These are phyloP conservation scores for Russula abietina DNA, from an alignment of 768 basidiomycete species.

Conservation along the genomic window DNA sequence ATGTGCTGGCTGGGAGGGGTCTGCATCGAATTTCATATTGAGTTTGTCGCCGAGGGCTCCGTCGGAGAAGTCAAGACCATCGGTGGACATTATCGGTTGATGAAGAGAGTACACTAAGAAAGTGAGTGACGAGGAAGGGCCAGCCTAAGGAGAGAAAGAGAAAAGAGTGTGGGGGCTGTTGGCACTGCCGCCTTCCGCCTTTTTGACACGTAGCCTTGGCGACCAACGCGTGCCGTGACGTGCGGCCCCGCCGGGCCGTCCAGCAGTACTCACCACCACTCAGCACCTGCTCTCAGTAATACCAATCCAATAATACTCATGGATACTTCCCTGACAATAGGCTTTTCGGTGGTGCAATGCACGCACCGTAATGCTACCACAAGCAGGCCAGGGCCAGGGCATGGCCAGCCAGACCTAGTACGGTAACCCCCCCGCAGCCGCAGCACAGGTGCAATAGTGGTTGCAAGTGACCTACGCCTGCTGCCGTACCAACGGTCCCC, in stretches of 20 bases:
- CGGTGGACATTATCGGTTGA: slow-evolving; percentile 1
- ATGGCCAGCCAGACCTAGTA: neutral
- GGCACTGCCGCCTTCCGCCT: too few species aligned
- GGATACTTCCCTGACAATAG: too few species aligned
- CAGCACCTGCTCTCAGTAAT: too few species aligned
- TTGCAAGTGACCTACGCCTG: neutral
- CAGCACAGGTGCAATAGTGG: neutral
- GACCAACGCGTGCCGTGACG: neutral
- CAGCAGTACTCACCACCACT: too few species aligned
- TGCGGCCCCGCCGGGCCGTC: too few species aligned
- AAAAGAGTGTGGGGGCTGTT: too few species aligned
- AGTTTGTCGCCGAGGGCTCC: slow-evolving; percentile 19
- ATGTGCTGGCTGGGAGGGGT: slow-evolving; percentile 37
- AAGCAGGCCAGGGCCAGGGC: too few species aligned
- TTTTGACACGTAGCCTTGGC: neutral
- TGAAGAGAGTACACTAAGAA: neutral
- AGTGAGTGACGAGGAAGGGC: neutral
- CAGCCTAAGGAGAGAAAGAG: slow-evolving; percentile 1
- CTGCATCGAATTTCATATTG: slow-evolving; percentile 5
- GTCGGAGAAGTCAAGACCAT: slow-evolving; percentile 24
- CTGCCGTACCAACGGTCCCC: neutral
- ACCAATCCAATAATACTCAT: too few species aligned
- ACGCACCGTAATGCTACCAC: too few species aligned
- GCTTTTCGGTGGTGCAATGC: too few species aligned
- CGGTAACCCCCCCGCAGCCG: neutral